Percentiles rank a stretch among this genome's conserved stretches.
These are phyloP conservation scores for Handroanthus guayacan DNA, from an alignment of 257 asterid species.

Conservation along the genomic window DNA sequence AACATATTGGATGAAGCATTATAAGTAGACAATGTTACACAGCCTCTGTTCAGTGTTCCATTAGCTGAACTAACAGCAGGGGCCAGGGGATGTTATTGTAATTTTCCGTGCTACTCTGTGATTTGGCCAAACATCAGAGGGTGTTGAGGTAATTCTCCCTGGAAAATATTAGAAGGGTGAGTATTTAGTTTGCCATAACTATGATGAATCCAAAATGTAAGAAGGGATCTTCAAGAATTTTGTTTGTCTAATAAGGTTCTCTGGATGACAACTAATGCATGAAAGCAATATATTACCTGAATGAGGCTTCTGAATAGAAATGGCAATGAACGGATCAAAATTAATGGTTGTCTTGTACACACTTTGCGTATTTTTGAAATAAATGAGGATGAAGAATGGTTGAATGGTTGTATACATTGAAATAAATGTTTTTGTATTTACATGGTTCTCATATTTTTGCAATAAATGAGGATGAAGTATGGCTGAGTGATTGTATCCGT, in stretches of 20 bases:
- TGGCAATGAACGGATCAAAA: not conserved
- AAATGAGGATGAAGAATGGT: constrained; percentile 2
- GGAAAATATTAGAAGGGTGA: constrained; percentile 3
- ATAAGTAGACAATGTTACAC: no score
- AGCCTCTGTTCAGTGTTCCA: no score
- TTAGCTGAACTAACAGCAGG: no score
- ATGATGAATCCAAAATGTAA: not conserved
- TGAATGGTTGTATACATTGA: not conserved
- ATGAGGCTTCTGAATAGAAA: not conserved
- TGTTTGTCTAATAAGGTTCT: not conserved
- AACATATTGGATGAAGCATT: no score
- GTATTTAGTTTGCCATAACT: not conserved
- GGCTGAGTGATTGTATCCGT: constrained; percentile 16
- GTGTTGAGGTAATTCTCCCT: not conserved
- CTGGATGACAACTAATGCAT: not conserved
- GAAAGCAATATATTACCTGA: not conserved
- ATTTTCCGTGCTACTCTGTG: no score
- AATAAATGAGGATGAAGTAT: not conserved
- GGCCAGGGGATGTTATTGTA: no score
- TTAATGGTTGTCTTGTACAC: not conserved
- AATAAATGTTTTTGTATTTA: not conserved
- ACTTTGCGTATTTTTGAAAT: not conserved
- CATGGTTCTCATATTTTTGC: no score
- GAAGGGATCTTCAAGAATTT: not conserved
- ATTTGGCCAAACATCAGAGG: no score